Base-by-base conservation (phyloP, 345 rosid species). In the Eucalyptus cloeziana region DNA sequence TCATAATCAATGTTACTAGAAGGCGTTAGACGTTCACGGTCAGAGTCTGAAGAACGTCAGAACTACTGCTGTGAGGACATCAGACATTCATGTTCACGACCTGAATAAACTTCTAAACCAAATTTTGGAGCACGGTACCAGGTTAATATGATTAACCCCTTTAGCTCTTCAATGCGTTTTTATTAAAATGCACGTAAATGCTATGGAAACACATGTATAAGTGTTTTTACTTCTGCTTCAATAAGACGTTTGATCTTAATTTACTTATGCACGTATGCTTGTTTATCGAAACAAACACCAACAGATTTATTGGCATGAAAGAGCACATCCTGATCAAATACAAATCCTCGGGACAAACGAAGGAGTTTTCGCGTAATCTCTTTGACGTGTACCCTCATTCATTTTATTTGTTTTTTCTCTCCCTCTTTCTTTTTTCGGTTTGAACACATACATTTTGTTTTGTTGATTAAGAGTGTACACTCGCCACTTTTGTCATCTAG, bases 291-390 rank as follows among this genome's bases (percentile, higher is more conserved):
- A 49, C 51, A 49, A 49, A 49, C 7, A 49, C 52, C 52, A 49
- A 49, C 17, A 49, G 96, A 97, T 91, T 89, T 98, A 89, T 85
- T 91, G 88, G 92, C 93, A 86, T 93, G 97, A 88, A 94, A 89
- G 91, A 92, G 89, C 91, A 92, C 88, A 88, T 97, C 92, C 94
- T 97, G 99, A 79, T 92, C 98, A 87, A 98, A 98, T 92, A 96
- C 98, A 52, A 97, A 97, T 92, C 99, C 99, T 56, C 94, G 79
- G 76, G 96, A 95, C 90, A 98, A 97, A 91, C 99, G 99, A 89
- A 93, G 99, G 90, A 93, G 96, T 89, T 98, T 98, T 90, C 95
- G 94, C 96, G 99, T 98, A 91, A 64, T 83, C 79, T 83, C 30
- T 40, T 86, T 44, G 67, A 33, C 21, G 33, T 21, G 17, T 49